Conservation (phyloP, 768 basidiomycete genomes). For the Russula earlei region DNA sequence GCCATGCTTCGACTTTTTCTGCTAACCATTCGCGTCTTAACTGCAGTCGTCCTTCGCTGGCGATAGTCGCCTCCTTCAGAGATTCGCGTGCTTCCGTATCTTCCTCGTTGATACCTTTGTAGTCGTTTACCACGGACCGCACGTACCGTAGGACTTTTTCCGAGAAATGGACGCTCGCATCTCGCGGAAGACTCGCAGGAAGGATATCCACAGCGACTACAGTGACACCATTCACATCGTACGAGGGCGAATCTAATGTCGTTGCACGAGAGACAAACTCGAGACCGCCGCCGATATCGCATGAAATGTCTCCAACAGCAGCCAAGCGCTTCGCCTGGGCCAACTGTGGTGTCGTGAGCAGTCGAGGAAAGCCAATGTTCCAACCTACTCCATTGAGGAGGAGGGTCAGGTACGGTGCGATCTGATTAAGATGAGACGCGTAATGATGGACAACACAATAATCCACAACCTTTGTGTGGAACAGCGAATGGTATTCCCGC, state of each 20-base stretch:
- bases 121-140: slow-evolving; percentile 39
- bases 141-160: slow-evolving; percentile 59
- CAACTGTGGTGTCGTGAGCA: slow-evolving; percentile 65
- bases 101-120: slow-evolving; percentile 22
- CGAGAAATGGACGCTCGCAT: slow-evolving; percentile 75
- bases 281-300: slow-evolving; percentile 84
- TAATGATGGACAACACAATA: background rate
- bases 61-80: slow-evolving; percentile 64
- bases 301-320: slow-evolving; percentile 81
- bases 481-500: slow-evolving; percentile 51
- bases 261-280: slow-evolving; percentile 73
- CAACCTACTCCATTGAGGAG: slow-evolving; percentile 85
- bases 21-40: slow-evolving; percentile 51
- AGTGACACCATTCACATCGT: slow-evolving; percentile 52
- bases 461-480: slow-evolving; percentile 49
- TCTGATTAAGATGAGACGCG: slow-evolving; percentile 30
- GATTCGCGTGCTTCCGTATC: slow-evolving; percentile 32
- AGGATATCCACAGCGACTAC: slow-evolving; percentile 91
- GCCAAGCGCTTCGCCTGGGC: slow-evolving; percentile 40
- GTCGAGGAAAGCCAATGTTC: slow-evolving; percentile 65
- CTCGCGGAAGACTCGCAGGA: slow-evolving; percentile 72
- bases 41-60: slow-evolving; percentile 45
- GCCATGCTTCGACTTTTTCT: slow-evolving; percentile 39
- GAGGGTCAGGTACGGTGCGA: slow-evolving; percentile 79
- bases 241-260: slow-evolving; percentile 71